phyloP scores from a whole-genome alignment of 371 early-diverging fungal species.

The Entomophthora muscae region DNA sequence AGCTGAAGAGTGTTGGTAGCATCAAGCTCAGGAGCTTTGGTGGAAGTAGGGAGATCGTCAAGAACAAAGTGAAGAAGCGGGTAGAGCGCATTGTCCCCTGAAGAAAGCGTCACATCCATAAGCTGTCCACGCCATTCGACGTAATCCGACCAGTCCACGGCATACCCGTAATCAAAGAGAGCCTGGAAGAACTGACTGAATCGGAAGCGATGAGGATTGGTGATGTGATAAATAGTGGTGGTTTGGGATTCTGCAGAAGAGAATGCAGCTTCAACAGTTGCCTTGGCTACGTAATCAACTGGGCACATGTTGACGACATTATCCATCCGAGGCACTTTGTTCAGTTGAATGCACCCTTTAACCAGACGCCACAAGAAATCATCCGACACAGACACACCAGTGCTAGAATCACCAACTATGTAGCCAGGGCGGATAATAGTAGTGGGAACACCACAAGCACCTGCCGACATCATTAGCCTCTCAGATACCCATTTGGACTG shows the following conservation, averaged over 20 bases:
- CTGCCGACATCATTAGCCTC: constrained; percentile 70
- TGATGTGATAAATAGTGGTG: constrained; percentile 69
- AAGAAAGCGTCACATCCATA: constrained; percentile 73
- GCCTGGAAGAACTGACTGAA: constrained; percentile 69
- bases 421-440: constrained; percentile 92
- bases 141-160: constrained; percentile 58
- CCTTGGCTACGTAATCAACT: constrained; percentile 87
- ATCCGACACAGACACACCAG: constrained; percentile 88
- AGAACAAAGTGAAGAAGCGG: constrained; percentile 93
- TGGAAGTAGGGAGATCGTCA: constrained; percentile 88
- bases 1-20: constrained; percentile 44
- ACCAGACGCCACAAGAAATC: constrained; percentile 93
- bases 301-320: constrained; percentile 88
- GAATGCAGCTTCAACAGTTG: constrained; percentile 53
- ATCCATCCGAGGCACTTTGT: constrained; percentile 68
- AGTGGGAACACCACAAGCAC: constrained; percentile 61
- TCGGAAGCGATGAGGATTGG: constrained; percentile 58
- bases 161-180: constrained; percentile 48
- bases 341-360: constrained; percentile 90
- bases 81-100: constrained; percentile 74
- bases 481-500: constrained; percentile 97
- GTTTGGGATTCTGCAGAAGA: constrained; percentile 22
- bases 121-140: constrained; percentile 79
- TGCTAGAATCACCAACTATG: constrained; percentile 74
- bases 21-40: constrained; percentile 75